Evolutionary conservation across 257 asterid genomes (phyloP), one percentile per base, ranked within the genome.

Genomic region (Gardenia jasminoides): DNA sequence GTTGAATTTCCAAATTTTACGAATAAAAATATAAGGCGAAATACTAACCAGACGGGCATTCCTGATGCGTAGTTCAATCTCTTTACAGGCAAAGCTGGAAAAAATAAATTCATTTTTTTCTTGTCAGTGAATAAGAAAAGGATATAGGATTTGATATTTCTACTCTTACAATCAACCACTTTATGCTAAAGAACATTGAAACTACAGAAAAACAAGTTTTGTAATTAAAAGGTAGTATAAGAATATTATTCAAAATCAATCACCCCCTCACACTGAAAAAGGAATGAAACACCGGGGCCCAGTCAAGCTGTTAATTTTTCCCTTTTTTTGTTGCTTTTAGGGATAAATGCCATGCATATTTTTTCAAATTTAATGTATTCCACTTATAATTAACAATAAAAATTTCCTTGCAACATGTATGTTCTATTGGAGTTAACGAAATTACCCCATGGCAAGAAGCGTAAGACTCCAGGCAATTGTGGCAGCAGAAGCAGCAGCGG

Each of bases 381-480:
- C 61, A 54, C n/a, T 17, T n/a, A 54, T 19, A 19, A 54, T 54
- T 17, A 3, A 54, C n/a, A 5, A 13, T 19, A 1, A 10, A 5
- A 26, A 8, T 30, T 31, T n/a, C 43, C 22, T 17, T 20, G 65
- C 0, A 19, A 16, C 6, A 16, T 54, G 7, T 54, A 4, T 6
- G 5, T 19, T 4, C 22, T 5, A 20, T 0, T 56, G 31, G 0
- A 36, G 13, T 6, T 28, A 50, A 26, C 11, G 12, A 36, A 30
- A 1, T 78, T 87, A 94, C 99, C 99, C 98, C 97, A 90, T 92
- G 86, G 99, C 97, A 47, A 93, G 97, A 74, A 88, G 88, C 39
- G 98, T 95, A 19, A 93, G 96, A 71, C 88, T 84, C 98, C 97
- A 95, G 59, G 98, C 92, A 54, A 92, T 83, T 72, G 85, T 54